A percentile compares a stretch with the other conserved stretches of the same genome.
Conservation (phyloP, 78 protist species). For the Parvularia atlantis region DNA sequence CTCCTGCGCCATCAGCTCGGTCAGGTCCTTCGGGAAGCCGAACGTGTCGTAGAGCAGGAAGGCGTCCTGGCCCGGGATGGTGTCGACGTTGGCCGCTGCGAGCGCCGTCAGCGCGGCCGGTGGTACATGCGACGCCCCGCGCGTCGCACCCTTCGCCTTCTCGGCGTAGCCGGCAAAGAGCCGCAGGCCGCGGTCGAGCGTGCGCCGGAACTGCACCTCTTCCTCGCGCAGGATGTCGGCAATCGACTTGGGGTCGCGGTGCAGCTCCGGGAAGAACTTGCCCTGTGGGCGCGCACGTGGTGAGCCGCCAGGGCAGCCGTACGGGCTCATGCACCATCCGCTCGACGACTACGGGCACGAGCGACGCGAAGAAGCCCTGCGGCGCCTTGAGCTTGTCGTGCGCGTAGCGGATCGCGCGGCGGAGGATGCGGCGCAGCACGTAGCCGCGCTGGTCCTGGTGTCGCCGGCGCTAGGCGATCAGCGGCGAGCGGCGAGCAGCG, state of each 20-base stretch:
- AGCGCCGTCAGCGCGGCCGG: background rate
- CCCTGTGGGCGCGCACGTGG: too few species aligned
- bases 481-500: too few species aligned
- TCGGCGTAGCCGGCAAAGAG: conserved; percentile 52
- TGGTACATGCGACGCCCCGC: too few species aligned
- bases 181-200: conserved; percentile 46
- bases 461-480: background rate
- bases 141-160: too few species aligned
- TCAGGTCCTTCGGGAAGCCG: conserved; percentile 94
- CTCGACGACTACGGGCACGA: conserved; percentile 62
- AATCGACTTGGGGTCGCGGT: conserved; percentile 11
- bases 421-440: conserved; percentile 89
- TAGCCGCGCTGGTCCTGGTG: conserved; percentile 77
- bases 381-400: conserved; percentile 66
- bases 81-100: background rate
- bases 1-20: conserved; percentile 88
- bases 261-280: conserved; percentile 83
- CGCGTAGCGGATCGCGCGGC: conserved; percentile 67
- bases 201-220: conserved; percentile 63
- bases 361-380: conserved; percentile 67
- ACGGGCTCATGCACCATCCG: conserved; percentile 50
- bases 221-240: conserved; percentile 60
- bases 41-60: conserved; percentile 75
- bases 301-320: too few species aligned
- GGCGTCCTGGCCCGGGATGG: conserved; percentile 54